Evolutionary conservation across 202 grass and related monocot species (phyloP), one percentile per base, ranked within the genome.

Genomic region (Saccharum hybrid): DNA sequence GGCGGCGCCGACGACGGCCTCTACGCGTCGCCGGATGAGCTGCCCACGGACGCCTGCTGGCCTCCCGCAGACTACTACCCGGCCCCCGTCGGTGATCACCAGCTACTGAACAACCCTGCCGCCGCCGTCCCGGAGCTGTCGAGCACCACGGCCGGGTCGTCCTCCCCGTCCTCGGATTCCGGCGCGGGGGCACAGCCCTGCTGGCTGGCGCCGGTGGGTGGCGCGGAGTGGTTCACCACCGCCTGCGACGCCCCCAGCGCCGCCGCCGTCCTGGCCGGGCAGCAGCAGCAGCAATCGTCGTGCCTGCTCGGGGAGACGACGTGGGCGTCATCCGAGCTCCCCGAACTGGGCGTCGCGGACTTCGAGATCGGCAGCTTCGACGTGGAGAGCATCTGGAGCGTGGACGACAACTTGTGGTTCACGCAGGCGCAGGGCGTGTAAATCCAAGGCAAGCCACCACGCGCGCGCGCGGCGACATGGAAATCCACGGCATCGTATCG

Each of bases 331-430:
- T 63, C 61, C 61, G 96, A 92, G 80, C 66, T 91, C 82, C 75
- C 57, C 0, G 81, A 94, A 45, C 34, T 92, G 7, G 91, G 84
- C 31, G 82, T 91, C 15, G 83, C 73, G 12, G 96, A 99, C 84
- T 92, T 94, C 33, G 96, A 99, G 63, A 86, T 94, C 28, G 86
- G 81, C 52, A 40, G 71, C 77, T 94, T 94, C 67, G 89, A 71
- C 52, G 84, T 90, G 7, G 93, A 98, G 57, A 92, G 76, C 74
- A 76, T 96, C 70, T 98, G 93, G 93, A 90, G 82, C 80, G 79
- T 94, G 85, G 96, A 98, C 65, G 94, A 97, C 59, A 84, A 79
- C 79, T 66, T 89, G 63, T 99, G 91, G 93, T 91, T 86, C 75
- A 81, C 68, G 72, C 81, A 90, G 75, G 71, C 63, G 79, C 79